A percentile compares a stretch with the other conserved stretches of the same genome.
Conservation (phyloP, 2,329 filamentous ascomycete species). For the Beauveria varroae region DNA sequence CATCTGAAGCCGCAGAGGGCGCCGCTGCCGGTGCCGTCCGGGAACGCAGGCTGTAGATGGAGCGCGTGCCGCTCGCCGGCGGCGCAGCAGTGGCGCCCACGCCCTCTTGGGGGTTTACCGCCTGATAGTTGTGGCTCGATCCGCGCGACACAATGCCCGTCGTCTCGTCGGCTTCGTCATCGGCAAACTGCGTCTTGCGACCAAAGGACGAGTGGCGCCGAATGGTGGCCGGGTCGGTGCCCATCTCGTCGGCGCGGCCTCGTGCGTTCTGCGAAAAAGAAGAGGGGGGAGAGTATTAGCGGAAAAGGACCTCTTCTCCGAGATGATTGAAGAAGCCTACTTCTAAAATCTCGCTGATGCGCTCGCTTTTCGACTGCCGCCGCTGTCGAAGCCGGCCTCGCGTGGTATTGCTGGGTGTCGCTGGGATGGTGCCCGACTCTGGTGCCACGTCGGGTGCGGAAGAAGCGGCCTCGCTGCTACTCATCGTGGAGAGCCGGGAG, state of each 20-base stretch:
- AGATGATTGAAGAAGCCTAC: conserved; percentile 23
- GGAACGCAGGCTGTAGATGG: conserved; percentile 14
- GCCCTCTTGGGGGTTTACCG: conserved; percentile 21
- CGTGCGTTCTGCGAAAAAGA: conserved; percentile 30
- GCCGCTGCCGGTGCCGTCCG: conserved; percentile 14
- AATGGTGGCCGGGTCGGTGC: conserved; percentile 16
- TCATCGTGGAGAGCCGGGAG: not conserved
- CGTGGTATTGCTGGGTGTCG: not conserved
- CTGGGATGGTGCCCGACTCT: not conserved
- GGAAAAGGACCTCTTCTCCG: not conserved
- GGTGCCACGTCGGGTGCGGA: not conserved
- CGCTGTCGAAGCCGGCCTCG: conserved; percentile 17
- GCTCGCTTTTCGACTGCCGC: conserved; percentile 29
- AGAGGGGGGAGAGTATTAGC: not conserved
- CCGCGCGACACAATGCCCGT: conserved; percentile 32
- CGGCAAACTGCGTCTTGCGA: conserved; percentile 13
- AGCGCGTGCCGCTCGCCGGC: conserved; percentile 4
- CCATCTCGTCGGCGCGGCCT: conserved; percentile 36
- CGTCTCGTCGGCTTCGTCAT: conserved; percentile 30
- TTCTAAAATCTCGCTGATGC: conserved; percentile 40
- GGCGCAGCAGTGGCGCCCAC: not conserved
- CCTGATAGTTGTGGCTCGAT: conserved; percentile 32
- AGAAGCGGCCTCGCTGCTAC: not conserved
- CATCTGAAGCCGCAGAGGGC: conserved; percentile 14
- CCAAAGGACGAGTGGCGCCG: conserved; percentile 10